Evolutionary conservation across 805 yeast species (phyloP).

Genomic region (Blastobotrys terrestris): DNA sequence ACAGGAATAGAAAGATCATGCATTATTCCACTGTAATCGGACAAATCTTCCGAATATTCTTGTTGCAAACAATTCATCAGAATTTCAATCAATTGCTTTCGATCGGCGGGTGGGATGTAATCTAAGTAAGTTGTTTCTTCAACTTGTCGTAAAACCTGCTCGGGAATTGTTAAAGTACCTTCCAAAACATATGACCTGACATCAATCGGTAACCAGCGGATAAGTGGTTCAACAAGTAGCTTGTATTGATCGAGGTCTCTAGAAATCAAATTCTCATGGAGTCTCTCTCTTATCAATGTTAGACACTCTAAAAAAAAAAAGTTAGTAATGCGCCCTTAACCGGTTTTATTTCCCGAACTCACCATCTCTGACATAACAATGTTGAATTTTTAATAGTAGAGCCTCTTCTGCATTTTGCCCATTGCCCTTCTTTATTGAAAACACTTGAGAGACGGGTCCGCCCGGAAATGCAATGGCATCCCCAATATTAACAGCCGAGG

Average conservation of each 20-base stretch:
- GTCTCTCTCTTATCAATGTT: background rate
- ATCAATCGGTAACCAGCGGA: slow-evolving; percentile 12
- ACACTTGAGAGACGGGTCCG: slow-evolving; percentile 63
- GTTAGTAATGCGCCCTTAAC: slow-evolving; percentile 1
- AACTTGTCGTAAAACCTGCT: slow-evolving; percentile 1
- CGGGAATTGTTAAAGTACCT: slow-evolving; percentile 7
- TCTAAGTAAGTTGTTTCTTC: slow-evolving; percentile 8
- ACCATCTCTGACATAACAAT: slow-evolving; percentile 21
- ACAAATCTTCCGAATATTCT: slow-evolving; percentile 5
- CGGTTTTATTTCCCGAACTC: slow-evolving; percentile 8
- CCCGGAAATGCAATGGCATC: slow-evolving; percentile 52
- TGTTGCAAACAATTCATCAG: slow-evolving; percentile 9
- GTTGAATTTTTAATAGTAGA: slow-evolving; percentile 18
- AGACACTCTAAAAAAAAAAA: slow-evolving; percentile 5
- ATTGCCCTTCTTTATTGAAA: slow-evolving; percentile 38
- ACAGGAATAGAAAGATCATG: slow-evolving; percentile 45
- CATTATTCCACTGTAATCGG: slow-evolving; percentile 14
- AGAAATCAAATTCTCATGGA: background rate
- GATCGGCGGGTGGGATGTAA: slow-evolving; percentile 3
- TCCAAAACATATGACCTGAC: slow-evolving; percentile 8
- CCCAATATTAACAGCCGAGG: slow-evolving; percentile 25
- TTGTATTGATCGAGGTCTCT: slow-evolving; percentile 9
- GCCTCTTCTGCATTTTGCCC: slow-evolving; percentile 27
- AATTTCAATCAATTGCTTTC: slow-evolving; percentile 3
- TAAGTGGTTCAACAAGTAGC: slow-evolving; percentile 10